A percentile compares a stretch with the other conserved stretches of the same genome.
Conservation (phyloP, 176 grass and related monocot species). For the Carex littledalei region DNA sequence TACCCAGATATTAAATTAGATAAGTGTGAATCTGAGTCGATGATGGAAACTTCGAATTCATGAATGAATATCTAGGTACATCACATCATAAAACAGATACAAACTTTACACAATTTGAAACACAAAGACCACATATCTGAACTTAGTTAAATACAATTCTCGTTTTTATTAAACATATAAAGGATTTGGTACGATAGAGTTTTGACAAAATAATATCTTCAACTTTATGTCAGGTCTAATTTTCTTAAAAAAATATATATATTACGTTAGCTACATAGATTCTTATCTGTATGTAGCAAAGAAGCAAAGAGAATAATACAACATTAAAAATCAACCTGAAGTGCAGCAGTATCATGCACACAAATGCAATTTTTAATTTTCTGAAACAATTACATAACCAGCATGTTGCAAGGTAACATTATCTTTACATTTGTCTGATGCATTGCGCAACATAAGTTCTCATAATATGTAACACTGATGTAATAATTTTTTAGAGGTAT, state of each 20-base stretch:
- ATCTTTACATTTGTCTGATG: background rate
- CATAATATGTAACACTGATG: background rate
- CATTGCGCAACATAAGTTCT: background rate
- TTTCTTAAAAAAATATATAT: background rate
- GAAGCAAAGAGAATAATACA: background rate
- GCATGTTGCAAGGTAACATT: background rate
- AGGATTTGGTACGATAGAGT: background rate
- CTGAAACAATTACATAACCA: background rate
- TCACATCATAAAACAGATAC: background rate
- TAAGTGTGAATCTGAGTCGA: background rate
- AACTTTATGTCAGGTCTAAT: background rate
- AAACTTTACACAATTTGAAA: background rate
- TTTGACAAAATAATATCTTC: background rate
- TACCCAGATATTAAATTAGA: background rate
- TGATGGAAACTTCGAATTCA: background rate
- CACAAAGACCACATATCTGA: background rate
- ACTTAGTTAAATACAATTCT: background rate
- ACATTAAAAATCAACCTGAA: background rate
- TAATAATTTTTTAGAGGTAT: constrained; percentile 27
- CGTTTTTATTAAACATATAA: background rate
- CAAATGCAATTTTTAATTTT: background rate
- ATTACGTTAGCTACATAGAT: background rate
- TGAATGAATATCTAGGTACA: background rate
- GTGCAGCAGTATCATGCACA: background rate
- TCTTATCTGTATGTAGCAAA: background rate